Evolutionary conservation across 2,329 filamentous ascomycete genomes (phyloP).

Genomic region (Colletotrichum kahawae): DNA sequence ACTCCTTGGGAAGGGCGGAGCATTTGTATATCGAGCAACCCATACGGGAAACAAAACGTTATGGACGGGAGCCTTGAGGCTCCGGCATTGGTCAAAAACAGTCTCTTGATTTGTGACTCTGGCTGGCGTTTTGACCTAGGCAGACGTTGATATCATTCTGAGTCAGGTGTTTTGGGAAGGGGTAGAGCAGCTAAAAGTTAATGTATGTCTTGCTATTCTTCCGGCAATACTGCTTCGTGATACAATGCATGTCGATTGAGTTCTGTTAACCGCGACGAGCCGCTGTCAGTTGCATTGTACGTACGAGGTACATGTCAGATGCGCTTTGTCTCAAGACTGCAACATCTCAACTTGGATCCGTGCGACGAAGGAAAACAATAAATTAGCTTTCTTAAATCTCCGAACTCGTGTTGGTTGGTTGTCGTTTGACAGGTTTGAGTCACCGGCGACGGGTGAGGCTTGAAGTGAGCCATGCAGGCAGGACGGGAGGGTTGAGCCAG

Average conservation of each 20-base stretch:
- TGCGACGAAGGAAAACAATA: not conserved
- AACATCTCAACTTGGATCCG: not conserved
- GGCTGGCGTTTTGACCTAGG: not conserved
- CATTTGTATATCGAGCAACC: conserved; percentile 17
- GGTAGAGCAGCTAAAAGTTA: not conserved
- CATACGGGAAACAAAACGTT: conserved; percentile 12
- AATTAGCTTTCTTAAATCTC: not conserved
- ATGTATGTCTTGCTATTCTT: not conserved
- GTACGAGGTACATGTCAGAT: not conserved
- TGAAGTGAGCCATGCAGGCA: not conserved
- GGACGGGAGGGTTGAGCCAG: not conserved
- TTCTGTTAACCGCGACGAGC: not conserved
- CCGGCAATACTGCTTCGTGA: not conserved
- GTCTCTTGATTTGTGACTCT: not conserved
- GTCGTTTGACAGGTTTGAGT: not conserved
- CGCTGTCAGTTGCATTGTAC: not conserved
- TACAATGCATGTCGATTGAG: not conserved
- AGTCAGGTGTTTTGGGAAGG: not conserved
- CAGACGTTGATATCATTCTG: not conserved
- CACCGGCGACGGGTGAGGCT: not conserved
- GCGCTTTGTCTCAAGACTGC: not conserved
- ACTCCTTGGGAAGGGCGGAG: not conserved
- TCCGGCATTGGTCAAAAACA: not conserved
- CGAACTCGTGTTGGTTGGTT: not conserved
- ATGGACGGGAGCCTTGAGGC: not conserved